A percentile compares a stretch with the other conserved stretches of the same genome.
Conservation (phyloP, 1,284 basidiomycete genomes). For the Polyporus tsugae region DNA sequence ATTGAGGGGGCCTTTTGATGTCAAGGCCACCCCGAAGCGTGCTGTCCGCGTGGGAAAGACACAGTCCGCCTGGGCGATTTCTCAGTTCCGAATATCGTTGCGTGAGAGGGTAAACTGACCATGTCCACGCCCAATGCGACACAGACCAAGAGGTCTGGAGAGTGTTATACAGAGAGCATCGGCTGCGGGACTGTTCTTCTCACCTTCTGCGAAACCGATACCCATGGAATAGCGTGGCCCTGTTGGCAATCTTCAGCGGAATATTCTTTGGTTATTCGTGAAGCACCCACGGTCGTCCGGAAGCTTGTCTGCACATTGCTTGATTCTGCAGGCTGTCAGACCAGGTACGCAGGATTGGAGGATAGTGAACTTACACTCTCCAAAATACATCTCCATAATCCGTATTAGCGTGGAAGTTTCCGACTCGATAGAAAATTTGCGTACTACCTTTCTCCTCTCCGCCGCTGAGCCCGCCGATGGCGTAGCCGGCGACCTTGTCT, state of each 20-base stretch:
- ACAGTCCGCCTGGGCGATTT: conserved; percentile 73
- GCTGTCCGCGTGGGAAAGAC: conserved; percentile 90
- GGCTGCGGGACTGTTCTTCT: neutral
- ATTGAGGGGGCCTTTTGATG: conserved; percentile 80
- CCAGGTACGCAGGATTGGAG: conserved; percentile 12
- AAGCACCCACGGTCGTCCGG: conserved; percentile 71
- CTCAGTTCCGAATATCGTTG: neutral
- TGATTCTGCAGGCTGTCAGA: conserved; percentile 60
- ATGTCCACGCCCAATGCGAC: conserved; percentile 90
- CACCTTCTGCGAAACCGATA: conserved; percentile 88
- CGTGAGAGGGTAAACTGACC: conserved; percentile 52
- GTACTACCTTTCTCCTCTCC: conserved; percentile 84
- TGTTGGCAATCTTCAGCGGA: conserved; percentile 40
- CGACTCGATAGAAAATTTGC: neutral
- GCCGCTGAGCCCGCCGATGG: conserved; percentile 85
- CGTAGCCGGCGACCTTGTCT: conserved; percentile 79
- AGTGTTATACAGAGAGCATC: neutral
- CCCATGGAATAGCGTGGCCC: conserved; percentile 90
- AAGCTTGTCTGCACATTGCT: conserved; percentile 78
- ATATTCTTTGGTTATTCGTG: conserved; percentile 8
- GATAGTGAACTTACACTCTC: conserved; percentile 66
- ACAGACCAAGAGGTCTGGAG: conserved; percentile 81
- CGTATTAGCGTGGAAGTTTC: neutral
- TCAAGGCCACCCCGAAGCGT: conserved; percentile 86
- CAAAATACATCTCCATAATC: conserved; percentile 75